phyloP scores from a whole-genome alignment of 2,329 filamentous ascomycete genomes.

The Arthrinium phaeospermum region DNA sequence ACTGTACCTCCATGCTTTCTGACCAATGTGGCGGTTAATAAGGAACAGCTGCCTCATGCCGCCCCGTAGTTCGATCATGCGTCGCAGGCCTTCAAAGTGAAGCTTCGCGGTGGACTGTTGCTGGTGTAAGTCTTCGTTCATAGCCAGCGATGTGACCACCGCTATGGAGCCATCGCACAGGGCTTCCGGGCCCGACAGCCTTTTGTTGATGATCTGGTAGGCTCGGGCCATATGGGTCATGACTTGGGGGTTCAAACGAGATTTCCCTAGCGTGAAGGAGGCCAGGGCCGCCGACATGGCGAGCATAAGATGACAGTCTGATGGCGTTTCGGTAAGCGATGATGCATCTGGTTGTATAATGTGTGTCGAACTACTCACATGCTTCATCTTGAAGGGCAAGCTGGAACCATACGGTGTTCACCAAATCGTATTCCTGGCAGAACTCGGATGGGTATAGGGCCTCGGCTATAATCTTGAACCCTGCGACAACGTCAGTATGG shows the following conservation, averaged over 20 bases:
- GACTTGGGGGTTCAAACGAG: background rate
- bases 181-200: background rate
- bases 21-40: background rate
- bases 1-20: background rate
- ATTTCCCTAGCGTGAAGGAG: background rate
- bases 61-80: background rate
- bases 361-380: background rate
- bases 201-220: constrained; percentile 1
- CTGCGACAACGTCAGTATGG: background rate
- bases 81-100: background rate
- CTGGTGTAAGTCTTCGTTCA: background rate
- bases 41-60: background rate
- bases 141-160: background rate
- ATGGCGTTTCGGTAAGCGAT: background rate
- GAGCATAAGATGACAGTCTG: background rate
- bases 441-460: background rate
- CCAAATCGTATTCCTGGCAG: background rate
- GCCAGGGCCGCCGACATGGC: background rate
- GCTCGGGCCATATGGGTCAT: background rate
- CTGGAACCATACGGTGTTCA: background rate
- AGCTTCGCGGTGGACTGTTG: background rate
- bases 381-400: constrained; percentile 6
- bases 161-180: background rate
- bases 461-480: background rate
- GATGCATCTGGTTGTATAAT: background rate